Evolutionary conservation across 2,329 filamentous ascomycete species (phyloP).

Genomic region (Cercospora sp.): DNA sequence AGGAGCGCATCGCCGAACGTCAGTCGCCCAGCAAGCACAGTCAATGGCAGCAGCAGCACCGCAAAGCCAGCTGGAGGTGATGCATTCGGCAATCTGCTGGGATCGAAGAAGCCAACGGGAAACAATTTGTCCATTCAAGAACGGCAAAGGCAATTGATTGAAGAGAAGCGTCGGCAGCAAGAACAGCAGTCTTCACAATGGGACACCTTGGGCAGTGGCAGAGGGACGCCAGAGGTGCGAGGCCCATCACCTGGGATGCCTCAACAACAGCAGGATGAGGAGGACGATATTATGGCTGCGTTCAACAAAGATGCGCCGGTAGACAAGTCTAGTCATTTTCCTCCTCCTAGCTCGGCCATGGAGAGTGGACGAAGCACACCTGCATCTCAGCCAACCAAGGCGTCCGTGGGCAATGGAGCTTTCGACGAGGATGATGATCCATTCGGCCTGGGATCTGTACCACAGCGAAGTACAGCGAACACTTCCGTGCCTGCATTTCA

Average conservation of each 20-base stretch:
- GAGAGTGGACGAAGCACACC: conserved; percentile 47
- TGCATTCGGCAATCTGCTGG: conserved; percentile 76
- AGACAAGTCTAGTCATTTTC: conserved; percentile 61
- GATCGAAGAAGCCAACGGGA: conserved; percentile 56
- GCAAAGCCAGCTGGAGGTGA: conserved; percentile 60
- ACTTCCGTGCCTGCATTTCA: conserved; percentile 25
- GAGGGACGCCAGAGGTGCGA: conserved; percentile 43
- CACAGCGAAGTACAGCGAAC: conserved; percentile 29
- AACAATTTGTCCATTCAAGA: conserved; percentile 70
- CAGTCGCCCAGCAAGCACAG: conserved; percentile 44
- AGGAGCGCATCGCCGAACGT: conserved; percentile 34
- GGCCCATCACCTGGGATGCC: conserved; percentile 26
- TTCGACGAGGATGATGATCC: conserved; percentile 74
- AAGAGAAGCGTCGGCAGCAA: conserved; percentile 76
- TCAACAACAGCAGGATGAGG: conserved; percentile 34
- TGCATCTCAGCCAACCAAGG: conserved; percentile 20
- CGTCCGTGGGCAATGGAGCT: conserved; percentile 8
- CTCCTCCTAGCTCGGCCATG: conserved; percentile 43
- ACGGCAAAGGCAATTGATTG: conserved; percentile 68
- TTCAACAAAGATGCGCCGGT: conserved; percentile 62
- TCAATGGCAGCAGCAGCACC: conserved; percentile 39
- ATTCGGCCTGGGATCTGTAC: conserved; percentile 66
- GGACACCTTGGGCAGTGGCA: conserved; percentile 72
- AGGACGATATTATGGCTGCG: conserved; percentile 62
- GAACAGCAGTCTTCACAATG: conserved; percentile 69